Evolutionary conservation across 352 stramenopile species (phyloP), one percentile per base, ranked within the genome.

Genomic region (Discostella stelligera): DNA sequence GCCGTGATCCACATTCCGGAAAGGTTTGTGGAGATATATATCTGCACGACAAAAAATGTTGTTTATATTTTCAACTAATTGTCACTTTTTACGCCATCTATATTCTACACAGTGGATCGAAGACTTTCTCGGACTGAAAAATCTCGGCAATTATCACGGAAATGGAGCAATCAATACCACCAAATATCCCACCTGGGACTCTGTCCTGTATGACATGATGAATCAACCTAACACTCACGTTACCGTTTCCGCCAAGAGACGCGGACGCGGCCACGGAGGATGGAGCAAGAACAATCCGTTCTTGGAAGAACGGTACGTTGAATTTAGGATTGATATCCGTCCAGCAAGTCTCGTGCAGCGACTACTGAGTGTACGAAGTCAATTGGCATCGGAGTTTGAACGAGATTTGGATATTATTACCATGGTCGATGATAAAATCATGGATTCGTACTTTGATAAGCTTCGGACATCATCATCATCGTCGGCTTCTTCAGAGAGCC

Each of bases 131-230:
- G 68, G 77, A 20, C 73, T 82, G 41, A 52, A 64, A 60, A 87
- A 84, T 58, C 55, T 90, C 30, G 73, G 79, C 5, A 82, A 83
- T 30, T 92, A 82, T 76, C 86, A 92, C 64, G 86, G 86, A n/a
- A 87, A 79, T 10, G 86, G 82, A 18, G 84, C 84, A 0, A 84
- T 90, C 49, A 85, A 90, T 67, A 52, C 89, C 0, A 88, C 80
- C 0, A 37, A 32, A 21, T 88, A 84, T 72, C 79, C 76, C 5
- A 74, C 55, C n/a, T 92, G 86, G 86, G 83, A 89, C 63, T 78
- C 77, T 14, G 23, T 84, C 0, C 81, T 92, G 10, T 30, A 84
- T 10, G 77, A 89, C 21, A 68, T 89, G n/a, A 76, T 89, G 27
- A 37, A 59, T 11, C 71, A 79, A 23, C 75, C 80, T 10, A 75